Conservation (phyloP, 2,329 filamentous ascomycete genomes). For the Xylariomycetidae sp. region DNA sequence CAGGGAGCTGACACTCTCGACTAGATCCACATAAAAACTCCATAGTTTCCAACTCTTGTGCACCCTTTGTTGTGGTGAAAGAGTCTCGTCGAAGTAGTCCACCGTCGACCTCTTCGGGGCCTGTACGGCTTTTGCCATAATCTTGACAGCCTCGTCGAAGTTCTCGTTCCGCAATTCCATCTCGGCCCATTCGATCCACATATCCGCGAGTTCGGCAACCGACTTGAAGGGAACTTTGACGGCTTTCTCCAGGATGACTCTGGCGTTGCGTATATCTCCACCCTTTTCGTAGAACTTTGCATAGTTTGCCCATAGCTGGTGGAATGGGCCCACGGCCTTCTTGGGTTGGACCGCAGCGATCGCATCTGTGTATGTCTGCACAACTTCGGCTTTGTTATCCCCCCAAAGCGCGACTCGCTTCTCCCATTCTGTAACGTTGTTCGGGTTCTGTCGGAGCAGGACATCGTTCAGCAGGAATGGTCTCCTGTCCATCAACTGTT, state of each 20-base stretch:
- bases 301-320: conserved; percentile 94
- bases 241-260: conserved; percentile 95
- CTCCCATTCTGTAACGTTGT: conserved; percentile 95
- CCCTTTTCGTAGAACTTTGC: conserved; percentile 94
- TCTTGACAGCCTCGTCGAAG: conserved; percentile 87
- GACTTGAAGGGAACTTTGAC: conserved; percentile 98
- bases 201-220: conserved; percentile 92
- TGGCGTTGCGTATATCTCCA: conserved; percentile 76
- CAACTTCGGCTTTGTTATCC: conserved; percentile 84
- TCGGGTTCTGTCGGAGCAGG: conserved; percentile 87
- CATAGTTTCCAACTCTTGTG: conserved; percentile 99
- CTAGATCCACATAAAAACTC: conserved; percentile 98
- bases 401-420: conserved; percentile 96
- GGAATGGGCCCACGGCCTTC: conserved; percentile 88
- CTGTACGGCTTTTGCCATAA: conserved; percentile 96
- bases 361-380: conserved; percentile 90
- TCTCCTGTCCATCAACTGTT: conserved; percentile 94
- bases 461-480: conserved; percentile 97
- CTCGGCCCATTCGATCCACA: conserved; percentile 99
- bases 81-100: conserved; percentile 96
- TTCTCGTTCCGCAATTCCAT: conserved; percentile 96
- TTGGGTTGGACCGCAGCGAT: conserved; percentile 92
- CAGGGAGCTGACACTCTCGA: conserved; percentile 86
- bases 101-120: conserved; percentile 96
- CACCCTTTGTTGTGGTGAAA: conserved; percentile 91